Evolutionary conservation across 192 early-diverging fungal genomes (phyloP), one percentile per base, ranked within the genome.

Genomic region (Oehlia diaphana): DNA sequence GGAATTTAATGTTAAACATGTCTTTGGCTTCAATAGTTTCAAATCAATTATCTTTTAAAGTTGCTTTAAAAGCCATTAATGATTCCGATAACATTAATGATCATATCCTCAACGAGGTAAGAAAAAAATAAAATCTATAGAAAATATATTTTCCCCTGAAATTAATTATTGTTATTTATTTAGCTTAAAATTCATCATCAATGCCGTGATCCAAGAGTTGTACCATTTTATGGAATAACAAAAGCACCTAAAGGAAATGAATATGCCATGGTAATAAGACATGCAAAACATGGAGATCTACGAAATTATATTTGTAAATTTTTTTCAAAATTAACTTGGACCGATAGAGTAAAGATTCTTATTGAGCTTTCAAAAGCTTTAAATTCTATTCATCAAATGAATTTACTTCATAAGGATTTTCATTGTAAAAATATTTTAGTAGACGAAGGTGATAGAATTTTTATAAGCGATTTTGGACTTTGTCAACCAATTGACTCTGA

Each of bases 381-480:
- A 37, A 39, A 68, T 35, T 68, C 31, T 35, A 9, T 68, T 35
- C 66, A 68, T 2, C 9, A 68, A 68, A 68, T 68, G 66, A 14
- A 39, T 35, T 28, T 68, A 37, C 16, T 68, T 1, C 66, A 68
- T 39, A 9, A 16, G 37, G 66, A 68, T 39, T 39, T 68, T 1
- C 66, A 68, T 19, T 39, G 66, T 16, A 68, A 68, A 68, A 68
- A 68, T 68, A 68, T 68, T 35, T 68, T 68, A 4, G 66, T 68
- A 5, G 66, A 68, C 39, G 65, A 31, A 13, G 12, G 7, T 19
- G 26, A 19, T 73, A 49, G 3, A 73, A 16, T 58, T 58, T 73
- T 19, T 49, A 82, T 85, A 62, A 81, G 80, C 0, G 81, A 83
- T 53, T 82, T 85, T 81, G 81, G 84, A 50, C 74, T 83, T 19